These are phyloP conservation scores for Nakaseomyces kungkrabaensis DNA, from an alignment of 1,139 yeast species.

Conservation along the genomic window DNA sequence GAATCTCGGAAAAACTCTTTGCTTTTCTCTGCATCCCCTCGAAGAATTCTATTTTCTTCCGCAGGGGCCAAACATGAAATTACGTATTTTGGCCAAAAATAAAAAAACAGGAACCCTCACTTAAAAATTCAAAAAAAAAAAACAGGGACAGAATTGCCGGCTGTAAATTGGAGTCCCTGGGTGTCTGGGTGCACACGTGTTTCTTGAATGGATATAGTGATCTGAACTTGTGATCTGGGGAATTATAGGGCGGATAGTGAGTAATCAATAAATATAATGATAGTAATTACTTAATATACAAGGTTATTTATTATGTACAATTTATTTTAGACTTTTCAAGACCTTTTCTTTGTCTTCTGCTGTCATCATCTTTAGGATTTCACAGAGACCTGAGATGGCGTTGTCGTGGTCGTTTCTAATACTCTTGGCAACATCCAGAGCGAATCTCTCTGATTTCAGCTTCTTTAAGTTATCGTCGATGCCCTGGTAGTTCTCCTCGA, in stretches of 20 bases:
- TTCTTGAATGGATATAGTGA: neutral
- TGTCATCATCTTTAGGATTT: constrained; percentile 49
- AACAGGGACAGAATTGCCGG: neutral
- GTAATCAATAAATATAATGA: neutral
- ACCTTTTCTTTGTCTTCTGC: constrained; percentile 48
- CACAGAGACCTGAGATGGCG: constrained; percentile 50
- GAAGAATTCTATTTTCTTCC: neutral
- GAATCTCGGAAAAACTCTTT: neutral
- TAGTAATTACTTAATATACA: neutral
- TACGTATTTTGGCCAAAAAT: too few species aligned
- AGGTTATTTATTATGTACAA: too few species aligned
- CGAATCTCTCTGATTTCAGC: constrained; percentile 55
- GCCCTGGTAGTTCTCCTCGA: constrained; percentile 63
- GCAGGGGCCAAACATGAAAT: too few species aligned
- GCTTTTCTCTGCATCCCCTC: neutral
- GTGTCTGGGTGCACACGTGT: neutral
- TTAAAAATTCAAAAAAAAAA: neutral
- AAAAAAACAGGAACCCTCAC: neutral
- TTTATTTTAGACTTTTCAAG: constrained; percentile 3
- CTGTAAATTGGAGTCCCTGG: neutral
- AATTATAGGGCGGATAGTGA: neutral
- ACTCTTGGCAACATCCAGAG: constrained; percentile 49
- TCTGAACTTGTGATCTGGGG: neutral
- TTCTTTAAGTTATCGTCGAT: constrained; percentile 54
- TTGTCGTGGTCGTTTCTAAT: constrained; percentile 48